phyloP scores from a whole-genome alignment of 208 protist species.

The Blastocrithidia nonstop region DNA sequence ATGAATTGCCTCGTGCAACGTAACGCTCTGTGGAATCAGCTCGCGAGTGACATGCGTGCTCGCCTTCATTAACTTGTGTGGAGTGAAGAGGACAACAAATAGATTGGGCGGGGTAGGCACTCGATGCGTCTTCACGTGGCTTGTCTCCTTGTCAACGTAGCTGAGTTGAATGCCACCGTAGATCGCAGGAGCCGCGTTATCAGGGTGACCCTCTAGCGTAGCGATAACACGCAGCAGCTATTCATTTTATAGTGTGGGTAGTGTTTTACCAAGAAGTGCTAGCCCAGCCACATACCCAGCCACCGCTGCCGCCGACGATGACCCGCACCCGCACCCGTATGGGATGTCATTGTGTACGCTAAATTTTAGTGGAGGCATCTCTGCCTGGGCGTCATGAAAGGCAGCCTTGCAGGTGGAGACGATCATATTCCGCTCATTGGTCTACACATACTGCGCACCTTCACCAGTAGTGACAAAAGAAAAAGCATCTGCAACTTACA shows the following conservation, averaged over 20 bases:
- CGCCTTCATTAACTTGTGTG: conserved; percentile 74
- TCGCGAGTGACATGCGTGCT: conserved; percentile 75
- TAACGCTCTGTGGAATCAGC: conserved; percentile 44
- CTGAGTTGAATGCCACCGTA: conserved; percentile 89
- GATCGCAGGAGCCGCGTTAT: conserved; percentile 87
- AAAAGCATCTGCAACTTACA: conserved; percentile 59
- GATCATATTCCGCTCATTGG: conserved; percentile 70
- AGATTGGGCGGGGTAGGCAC: conserved; percentile 62
- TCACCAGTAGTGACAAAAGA: conserved; percentile 64
- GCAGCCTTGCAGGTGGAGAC: conserved; percentile 55
- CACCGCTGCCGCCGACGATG: conserved; percentile 76
- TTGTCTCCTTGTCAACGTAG: conserved; percentile 19
- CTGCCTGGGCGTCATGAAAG: conserved; percentile 52
- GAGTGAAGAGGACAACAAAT: conserved; percentile 81
- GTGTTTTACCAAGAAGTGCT: conserved; percentile 61
- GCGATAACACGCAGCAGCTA: conserved; percentile 69
- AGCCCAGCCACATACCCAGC: conserved; percentile 85
- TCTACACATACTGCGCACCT: conserved; percentile 52
- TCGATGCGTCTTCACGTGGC: conserved; percentile 43
- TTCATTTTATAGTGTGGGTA: conserved; percentile 52
- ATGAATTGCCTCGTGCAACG: conserved; percentile 70
- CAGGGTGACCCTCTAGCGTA: conserved; percentile 82
- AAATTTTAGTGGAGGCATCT: conserved; percentile 75
- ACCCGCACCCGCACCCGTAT: conserved; percentile 81
- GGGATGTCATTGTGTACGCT: conserved; percentile 81